Base-by-base conservation (phyloP, 192 early-diverging fungal species). In the Coemansia sp. region DNA sequence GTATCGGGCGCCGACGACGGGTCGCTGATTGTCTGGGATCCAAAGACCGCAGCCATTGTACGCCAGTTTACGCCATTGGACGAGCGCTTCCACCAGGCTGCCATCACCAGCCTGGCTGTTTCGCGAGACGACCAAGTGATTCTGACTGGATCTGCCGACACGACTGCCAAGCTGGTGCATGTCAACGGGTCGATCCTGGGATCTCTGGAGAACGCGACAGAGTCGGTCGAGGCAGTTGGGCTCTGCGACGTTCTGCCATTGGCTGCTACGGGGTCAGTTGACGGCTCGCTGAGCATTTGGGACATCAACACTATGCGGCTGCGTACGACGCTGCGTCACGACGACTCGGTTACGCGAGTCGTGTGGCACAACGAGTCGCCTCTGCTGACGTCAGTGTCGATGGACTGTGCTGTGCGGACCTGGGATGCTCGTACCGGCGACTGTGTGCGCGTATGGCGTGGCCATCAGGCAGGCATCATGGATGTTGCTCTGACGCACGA, bases 351-450 rank as follows among this genome's bases (percentile, higher is more conserved):
- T 18, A 92, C 90, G 18, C 83, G 89, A 59, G 74, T 93, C 15
- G 59, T 75, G 58, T 98, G 89, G 86, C 69, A 73, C 56, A 29
- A 82, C 35, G 77, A 84, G 29, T 83, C 87, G 22, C 90, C 90
- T 3, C 62, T 90, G 42, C 58, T 98, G 39, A 85, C 86, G 0
- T 84, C 91, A 11, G 82, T 84, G 44, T 97, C 94, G 6, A 82
- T 86, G 40, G 96, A 97, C 68, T 70, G 84, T 22, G 89, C 92
- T 0, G 86, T 95, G 11, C 83, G 87, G 32, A 68, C 91, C 19
- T 99, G 97, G 97, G 97, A 99, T 78, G 84, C 85, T 29, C 83
- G 97, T 34, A 93, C 92, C 12, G 95, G 95, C 15, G 79, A 86
- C 21, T 89, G 85, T 65, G 70, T 91, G 56, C 85, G 86, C 60